Base-by-base conservation (phyloP, 768 basidiomycete species). In the Leccinum imitatum region DNA sequence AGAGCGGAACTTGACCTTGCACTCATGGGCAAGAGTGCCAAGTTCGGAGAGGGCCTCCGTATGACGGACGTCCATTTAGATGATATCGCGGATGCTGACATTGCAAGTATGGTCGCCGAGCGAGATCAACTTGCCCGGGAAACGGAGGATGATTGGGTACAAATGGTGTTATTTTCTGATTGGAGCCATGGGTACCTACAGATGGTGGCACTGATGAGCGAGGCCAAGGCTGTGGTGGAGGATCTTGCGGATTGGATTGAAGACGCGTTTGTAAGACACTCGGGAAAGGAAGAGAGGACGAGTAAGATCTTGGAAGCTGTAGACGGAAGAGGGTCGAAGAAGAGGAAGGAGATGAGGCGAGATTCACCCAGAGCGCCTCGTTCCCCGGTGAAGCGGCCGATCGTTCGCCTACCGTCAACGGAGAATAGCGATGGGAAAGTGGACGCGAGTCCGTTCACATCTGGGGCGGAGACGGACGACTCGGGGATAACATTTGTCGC, bases 181-280 rank as follows among this genome's bases (percentile, higher is more conserved):
- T 98, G 95, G 97, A 93, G 92, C 67, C 95, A 97, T 73, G 96
- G 94, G 39, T 98, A 94, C 77, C 81, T 96, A 67, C 96, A 97
- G 78, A 99, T 99, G 96, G 83, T 89, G 41, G 77, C 84, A 23
- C 73, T 98, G 66, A 91, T 99, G 85, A 78, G 75, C 46, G 94
- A 95, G 67, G 93, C 91, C 15, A 84, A 81, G 69, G 84, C 82
- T 58, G 90, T 88, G 21, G 87, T 95, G 63, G 81, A 85, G 62
- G 90, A 93, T 63, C 79, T 95, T 61, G 95, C 89, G 10, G 91
- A 91, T 59, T 98, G 95, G 95, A 97, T 98, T 58, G 84, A 87
- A 65, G 85, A 87, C 58, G 82, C 87, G 44, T 98, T 98, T 71
- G 67, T 66, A 58, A 59, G 71, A 50, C 71, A 70, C 50, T 69